phyloP scores from a whole-genome alignment of 2,329 filamentous ascomycete species.

The Phaeoacremonium minimum region DNA sequence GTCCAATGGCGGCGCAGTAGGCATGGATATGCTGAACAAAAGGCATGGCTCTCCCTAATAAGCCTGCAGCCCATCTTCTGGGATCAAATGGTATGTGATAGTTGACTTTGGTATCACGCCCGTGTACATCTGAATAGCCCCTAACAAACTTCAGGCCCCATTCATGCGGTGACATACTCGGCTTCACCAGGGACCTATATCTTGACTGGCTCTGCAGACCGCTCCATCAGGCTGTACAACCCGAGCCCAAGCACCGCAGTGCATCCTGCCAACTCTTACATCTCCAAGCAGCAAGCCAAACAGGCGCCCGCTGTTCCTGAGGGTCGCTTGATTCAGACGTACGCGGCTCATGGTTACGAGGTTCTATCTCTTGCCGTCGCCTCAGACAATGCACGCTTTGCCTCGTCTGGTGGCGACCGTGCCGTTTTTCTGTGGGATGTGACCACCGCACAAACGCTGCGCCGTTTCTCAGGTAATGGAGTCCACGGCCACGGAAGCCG shows the following conservation, averaged over 20 bases:
- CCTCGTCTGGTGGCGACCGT: slow-evolving; percentile 85
- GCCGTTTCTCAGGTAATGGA: slow-evolving; percentile 62
- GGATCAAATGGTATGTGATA: slow-evolving; percentile 50
- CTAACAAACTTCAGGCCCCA: slow-evolving; percentile 46
- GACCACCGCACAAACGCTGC: slow-evolving; percentile 68
- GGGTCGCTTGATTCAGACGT: slow-evolving; percentile 75
- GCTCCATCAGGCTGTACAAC: slow-evolving; percentile 83
- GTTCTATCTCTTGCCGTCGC: slow-evolving; percentile 77
- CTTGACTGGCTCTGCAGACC: slow-evolving; percentile 82
- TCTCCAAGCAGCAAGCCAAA: slow-evolving; percentile 28
- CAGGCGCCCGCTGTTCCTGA: slow-evolving; percentile 31
- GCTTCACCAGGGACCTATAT: slow-evolving; percentile 71
- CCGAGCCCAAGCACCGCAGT: slow-evolving; percentile 45
- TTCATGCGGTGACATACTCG: slow-evolving; percentile 71
- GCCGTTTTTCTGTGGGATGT: slow-evolving; percentile 95
- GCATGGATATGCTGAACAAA: slow-evolving; percentile 1
- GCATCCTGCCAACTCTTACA: slow-evolving; percentile 15
- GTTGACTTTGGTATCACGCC: background rate
- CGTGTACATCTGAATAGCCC: background rate
- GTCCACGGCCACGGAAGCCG: slow-evolving; percentile 62
- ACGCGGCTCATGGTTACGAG: slow-evolving; percentile 86
- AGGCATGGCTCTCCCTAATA: slow-evolving; percentile 40
- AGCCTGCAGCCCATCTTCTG: slow-evolving; percentile 49
- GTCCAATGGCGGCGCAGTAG: too few species aligned
- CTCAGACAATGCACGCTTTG: slow-evolving; percentile 77